Base-by-base conservation (phyloP, 192 early-diverging fungal species). In the Cladochytrium replicatum region DNA sequence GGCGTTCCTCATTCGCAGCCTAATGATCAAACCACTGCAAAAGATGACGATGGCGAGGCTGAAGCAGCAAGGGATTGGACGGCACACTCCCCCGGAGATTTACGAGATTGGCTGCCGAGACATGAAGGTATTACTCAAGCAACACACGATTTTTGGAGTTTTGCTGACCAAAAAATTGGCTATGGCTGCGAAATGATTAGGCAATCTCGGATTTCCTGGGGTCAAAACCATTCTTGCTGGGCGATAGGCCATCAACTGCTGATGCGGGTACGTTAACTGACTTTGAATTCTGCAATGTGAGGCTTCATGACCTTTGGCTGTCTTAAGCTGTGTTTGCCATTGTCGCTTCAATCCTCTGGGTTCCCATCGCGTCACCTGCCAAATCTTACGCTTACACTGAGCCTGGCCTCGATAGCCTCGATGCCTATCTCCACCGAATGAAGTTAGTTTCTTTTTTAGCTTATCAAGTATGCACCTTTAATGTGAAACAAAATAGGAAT, bases 301-400 rank as follows among this genome's bases (percentile, higher is more conserved):
- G n/a, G n/a, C n/a, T n/a, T n/a, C n/a, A n/a, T n/a, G n/a, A n/a
- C n/a, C n/a, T n/a, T n/a, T n/a, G n/a, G n/a, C n/a, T n/a, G n/a
- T n/a, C n/a, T n/a, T n/a, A n/a, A 3, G 49, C 54, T 32, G 60
- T 61, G 6, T 61, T 61, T 60, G 52, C 60, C 28, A 61, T 61
- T 13, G 48, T 61, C 17, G 54, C 60, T 6, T 39, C 32, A 1
- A 57, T 60, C 39, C 0, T 51, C 28, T 61, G 60, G 60, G 32
- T 61, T 17, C 60, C 60, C 0, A 48, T 61, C 19, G 55, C 56
- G 47, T 61, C 46, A 25, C 60, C 60, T 8, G 58, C 58, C 48
- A 57, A 58, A 32, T 45, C 28, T 8, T 42, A 48, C 24, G 49
- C 49, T 23, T 61, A 43, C 30, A 28, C 34, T 11, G 46, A 61